phyloP scores from a whole-genome alignment of 2,329 filamentous ascomycete genomes.

The Fusarium caatingaense region DNA sequence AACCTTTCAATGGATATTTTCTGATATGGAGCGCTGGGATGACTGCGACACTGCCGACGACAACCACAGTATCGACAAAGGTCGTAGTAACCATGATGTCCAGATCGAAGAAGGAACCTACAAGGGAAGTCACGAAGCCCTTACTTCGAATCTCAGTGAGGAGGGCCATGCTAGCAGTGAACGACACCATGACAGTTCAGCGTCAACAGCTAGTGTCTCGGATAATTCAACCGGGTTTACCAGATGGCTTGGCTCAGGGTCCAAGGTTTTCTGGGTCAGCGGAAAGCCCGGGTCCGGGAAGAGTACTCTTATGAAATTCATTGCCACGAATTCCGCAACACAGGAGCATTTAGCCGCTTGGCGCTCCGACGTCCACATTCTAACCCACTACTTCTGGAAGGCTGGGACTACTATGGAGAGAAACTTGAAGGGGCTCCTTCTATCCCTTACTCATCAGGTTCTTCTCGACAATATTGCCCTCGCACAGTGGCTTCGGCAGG shows the following conservation, averaged over 20 bases:
- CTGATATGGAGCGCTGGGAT: too few species aligned
- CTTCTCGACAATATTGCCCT: not conserved
- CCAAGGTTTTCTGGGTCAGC: not conserved
- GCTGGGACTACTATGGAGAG: not conserved
- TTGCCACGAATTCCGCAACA: not conserved
- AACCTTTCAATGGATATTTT: not conserved
- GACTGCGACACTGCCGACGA: too few species aligned
- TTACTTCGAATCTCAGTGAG: too few species aligned
- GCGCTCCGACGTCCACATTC: rapidly evolving
- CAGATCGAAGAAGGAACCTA: too few species aligned
- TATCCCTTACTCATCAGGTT: not conserved
- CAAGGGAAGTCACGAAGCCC: too few species aligned
- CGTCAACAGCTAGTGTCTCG: too few species aligned
- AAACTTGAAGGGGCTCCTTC: not conserved
- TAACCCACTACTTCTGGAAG: not conserved
- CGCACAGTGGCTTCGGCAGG: rapidly evolving
- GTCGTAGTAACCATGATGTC: too few species aligned
- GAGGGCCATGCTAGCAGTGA: too few species aligned
- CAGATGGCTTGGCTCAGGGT: not conserved
- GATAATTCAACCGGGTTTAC: too few species aligned
- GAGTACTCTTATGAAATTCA: not conserved
- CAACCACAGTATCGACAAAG: too few species aligned
- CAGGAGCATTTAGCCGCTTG: not conserved
- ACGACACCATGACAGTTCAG: too few species aligned
- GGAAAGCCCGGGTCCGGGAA: not conserved